These are phyloP conservation scores for Fusarium torulosum DNA, from an alignment of 2,329 filamentous ascomycete genomes.

Conservation along the genomic window DNA sequence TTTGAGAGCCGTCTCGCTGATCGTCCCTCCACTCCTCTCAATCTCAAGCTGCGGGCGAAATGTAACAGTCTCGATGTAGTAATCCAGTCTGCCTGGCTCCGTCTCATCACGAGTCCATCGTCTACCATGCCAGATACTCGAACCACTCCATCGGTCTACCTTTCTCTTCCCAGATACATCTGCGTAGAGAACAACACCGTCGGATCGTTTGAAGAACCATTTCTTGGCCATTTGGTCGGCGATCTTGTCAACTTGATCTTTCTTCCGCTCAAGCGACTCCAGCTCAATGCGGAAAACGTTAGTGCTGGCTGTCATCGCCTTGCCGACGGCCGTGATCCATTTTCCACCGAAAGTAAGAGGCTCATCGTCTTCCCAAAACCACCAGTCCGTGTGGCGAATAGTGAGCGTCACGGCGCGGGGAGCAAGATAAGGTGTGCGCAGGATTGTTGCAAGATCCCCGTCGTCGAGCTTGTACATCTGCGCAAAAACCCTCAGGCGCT, in stretches of 20 bases:
- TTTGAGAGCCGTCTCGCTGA: slow-evolving; percentile 23
- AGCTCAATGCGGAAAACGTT: slow-evolving; percentile 59
- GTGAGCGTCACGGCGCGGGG: slow-evolving; percentile 58
- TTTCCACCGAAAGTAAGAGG: slow-evolving; percentile 52
- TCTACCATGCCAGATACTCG: slow-evolving; percentile 55
- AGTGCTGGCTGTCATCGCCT: slow-evolving; percentile 51
- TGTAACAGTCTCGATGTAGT: slow-evolving; percentile 57
- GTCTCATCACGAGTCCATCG: slow-evolving; percentile 60
- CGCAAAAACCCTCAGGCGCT: slow-evolving; percentile 56
- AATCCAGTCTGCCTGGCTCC: slow-evolving; percentile 55
- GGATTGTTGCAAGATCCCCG: slow-evolving; percentile 44
- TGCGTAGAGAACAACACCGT: slow-evolving; percentile 51
- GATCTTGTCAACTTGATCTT: slow-evolving; percentile 60
- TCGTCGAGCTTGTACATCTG: slow-evolving; percentile 57
- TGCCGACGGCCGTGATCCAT: slow-evolving; percentile 53
- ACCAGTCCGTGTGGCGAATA: slow-evolving; percentile 60
- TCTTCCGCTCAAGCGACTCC: slow-evolving; percentile 62
- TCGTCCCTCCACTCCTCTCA: slow-evolving; percentile 30
- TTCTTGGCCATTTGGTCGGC: slow-evolving; percentile 45
- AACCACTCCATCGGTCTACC: slow-evolving; percentile 59
- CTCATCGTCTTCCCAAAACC: slow-evolving; percentile 29
- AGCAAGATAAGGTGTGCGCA: slow-evolving; percentile 48
- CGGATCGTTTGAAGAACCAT: slow-evolving; percentile 48
- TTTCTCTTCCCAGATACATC: slow-evolving; percentile 42
- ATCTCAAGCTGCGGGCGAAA: slow-evolving; percentile 49